These are phyloP conservation scores for Cucurbita maxima DNA, from an alignment of 306 rosid species.

Conservation along the genomic window DNA sequence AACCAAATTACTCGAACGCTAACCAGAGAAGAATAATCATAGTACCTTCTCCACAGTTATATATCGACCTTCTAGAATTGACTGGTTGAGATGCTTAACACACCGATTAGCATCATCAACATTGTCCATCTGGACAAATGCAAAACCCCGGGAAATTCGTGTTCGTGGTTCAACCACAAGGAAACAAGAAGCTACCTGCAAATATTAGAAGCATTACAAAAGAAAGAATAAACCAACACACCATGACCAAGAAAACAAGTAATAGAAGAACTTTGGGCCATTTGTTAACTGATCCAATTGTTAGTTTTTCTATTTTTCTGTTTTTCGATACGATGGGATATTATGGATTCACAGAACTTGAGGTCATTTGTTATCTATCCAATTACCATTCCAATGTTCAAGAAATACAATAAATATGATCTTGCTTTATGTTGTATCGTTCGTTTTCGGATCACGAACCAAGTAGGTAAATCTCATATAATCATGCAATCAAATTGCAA, in stretches of 20 bases:
- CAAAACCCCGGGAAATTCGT: conserved; percentile 88
- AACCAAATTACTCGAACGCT: conserved; percentile 10
- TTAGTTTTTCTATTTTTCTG: neutral
- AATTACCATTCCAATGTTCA: neutral
- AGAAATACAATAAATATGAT: neutral
- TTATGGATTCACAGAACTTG: neutral
- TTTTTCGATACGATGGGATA: neutral
- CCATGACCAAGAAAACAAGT: neutral
- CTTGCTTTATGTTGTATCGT: neutral
- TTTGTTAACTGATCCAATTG: neutral
- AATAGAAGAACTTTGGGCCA: neutral
- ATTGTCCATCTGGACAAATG: conserved; percentile 71
- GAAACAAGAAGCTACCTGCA: conserved; percentile 89
- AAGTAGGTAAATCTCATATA: neutral
- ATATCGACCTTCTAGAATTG: conserved; percentile 85
- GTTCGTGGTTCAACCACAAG: conserved; percentile 95
- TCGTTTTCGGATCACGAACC: neutral
- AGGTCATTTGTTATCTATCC: neutral
- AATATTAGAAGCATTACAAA: neutral
- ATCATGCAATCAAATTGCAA: neutral
- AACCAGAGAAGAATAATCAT: conserved; percentile 10
- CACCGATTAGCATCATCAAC: conserved; percentile 79
- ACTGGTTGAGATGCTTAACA: conserved; percentile 84
- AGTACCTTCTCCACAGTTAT: conserved; percentile 92
- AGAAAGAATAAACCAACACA: neutral